Evolutionary conservation across 108 stramenopile genomes (phyloP), one percentile per base, ranked within the genome.

Genomic region (Nitzschia palea): DNA sequence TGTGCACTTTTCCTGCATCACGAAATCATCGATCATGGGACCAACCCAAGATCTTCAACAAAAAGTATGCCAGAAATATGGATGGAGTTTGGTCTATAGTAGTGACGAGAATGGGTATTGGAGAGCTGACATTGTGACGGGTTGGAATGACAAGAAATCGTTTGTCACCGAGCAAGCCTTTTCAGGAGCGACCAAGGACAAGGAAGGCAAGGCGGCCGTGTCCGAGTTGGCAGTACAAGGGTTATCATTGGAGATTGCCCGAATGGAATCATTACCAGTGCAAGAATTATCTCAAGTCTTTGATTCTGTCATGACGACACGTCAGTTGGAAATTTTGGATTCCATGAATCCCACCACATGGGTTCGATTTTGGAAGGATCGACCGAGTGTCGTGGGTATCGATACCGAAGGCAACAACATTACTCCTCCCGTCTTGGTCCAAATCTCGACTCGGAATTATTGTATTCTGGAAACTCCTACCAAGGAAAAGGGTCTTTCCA

Each of bases 351-450:
- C 23, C 35, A 25, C 14, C 14, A 59, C 36, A 0, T 79, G 78
- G 78, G 23, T 53, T 3, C 34, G 60, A 25, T 79, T 79, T 34
- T 79, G 78, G 78, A 51, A 45, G 20, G 22, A 70, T 36, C 50
- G 37, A 42, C 73, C 78, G 0, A 25, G 53, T 10, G 55, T 56
- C 0, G 72, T 73, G 3, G 74, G 74, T 6, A 61, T 80, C 32
- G 79, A 80, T 33, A 40, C 42, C 5, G 79, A 80, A 36, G 79
- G 79, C 0, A 80, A 80, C 55, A 47, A 60, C 27, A 62, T 45
- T 25, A 66, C 52, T 6, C 79, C 79, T 1, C 79, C 79, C 0
- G 74, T 80, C 0, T 34, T 80, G 27, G 79, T 80, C 17, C 79
- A 80, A 37, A 67, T 80, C 14, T 50, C 79, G 8, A 67, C 71